Evolutionary conservation across 2,329 filamentous ascomycete genomes (phyloP).

Genomic region (Calonectria fujianensis): DNA sequence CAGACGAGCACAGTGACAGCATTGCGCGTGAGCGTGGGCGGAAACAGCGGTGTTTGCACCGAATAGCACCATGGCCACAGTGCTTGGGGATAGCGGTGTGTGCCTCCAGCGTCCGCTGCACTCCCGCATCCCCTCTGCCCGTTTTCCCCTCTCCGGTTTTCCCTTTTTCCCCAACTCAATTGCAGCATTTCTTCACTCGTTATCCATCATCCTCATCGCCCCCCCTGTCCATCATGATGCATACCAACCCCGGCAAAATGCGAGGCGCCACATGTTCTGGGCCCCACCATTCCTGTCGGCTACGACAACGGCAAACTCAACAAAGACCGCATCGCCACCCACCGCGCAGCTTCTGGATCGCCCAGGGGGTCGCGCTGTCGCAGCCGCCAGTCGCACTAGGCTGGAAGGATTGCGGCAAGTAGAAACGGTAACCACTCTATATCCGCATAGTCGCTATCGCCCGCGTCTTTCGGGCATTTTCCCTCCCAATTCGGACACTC

Average conservation of each 20-base stretch:
- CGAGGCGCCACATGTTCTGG: constrained; percentile 25
- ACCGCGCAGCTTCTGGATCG: not conserved
- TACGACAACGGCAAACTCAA: constrained; percentile 31
- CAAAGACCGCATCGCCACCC: constrained; percentile 23
- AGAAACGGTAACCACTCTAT: constrained; percentile 19
- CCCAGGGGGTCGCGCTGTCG: not conserved
- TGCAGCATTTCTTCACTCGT: not conserved
- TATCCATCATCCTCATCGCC: not conserved
- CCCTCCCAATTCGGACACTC: not conserved
- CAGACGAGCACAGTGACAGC: not conserved
- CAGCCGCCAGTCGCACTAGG: not conserved
- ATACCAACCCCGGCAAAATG: constrained; percentile 18
- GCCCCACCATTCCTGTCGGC: constrained; percentile 19
- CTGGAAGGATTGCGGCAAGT: constrained; percentile 19
- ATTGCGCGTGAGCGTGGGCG: not conserved
- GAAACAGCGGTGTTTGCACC: not conserved
- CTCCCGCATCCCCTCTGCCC: not conserved
- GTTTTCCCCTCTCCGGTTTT: not conserved
- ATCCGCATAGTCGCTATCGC: constrained; percentile 17
- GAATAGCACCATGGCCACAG: too few relatives aligned
- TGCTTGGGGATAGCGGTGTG: too few relatives aligned
- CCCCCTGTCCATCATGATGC: constrained; percentile 11
- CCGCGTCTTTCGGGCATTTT: not conserved
- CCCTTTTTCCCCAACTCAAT: not conserved
- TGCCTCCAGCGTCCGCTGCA: too few relatives aligned